Conservation (phyloP, 768 basidiomycete species). For the Agaricus subrufescens region DNA sequence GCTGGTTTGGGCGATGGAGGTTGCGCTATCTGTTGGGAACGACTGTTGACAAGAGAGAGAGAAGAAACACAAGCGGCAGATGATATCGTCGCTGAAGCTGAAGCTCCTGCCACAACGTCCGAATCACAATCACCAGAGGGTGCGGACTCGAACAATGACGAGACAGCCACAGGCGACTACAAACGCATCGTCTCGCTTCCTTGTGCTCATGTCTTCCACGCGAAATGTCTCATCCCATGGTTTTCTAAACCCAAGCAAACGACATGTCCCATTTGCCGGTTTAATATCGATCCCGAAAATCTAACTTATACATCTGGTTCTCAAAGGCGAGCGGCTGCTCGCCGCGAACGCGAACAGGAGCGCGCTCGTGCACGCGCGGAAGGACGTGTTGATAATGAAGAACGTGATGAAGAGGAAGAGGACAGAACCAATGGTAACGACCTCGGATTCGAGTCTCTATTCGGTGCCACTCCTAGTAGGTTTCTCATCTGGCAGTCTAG, state of each 20-base stretch:
- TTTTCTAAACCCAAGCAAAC: constrained; percentile 75
- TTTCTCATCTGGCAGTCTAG: background rate
- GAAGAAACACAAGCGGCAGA: background rate
- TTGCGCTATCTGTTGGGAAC: constrained; percentile 13
- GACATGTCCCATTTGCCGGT: constrained; percentile 80
- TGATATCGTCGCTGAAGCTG: background rate
- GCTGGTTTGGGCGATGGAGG: constrained; percentile 9
- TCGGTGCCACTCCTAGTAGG: constrained; percentile 1
- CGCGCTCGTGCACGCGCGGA: background rate
- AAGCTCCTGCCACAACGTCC: background rate
- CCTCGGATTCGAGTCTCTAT: background rate
- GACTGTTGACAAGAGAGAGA: constrained; percentile 1
- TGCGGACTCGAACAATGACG: background rate
- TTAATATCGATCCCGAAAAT: constrained; percentile 78
- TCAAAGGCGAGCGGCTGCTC: constrained; percentile 16
- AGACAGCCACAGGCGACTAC: background rate
- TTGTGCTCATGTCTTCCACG: constrained; percentile 80
- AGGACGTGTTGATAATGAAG: constrained; percentile 1
- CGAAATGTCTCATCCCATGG: constrained; percentile 76
- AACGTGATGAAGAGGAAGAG: background rate
- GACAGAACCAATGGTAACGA: background rate
- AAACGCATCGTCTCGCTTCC: constrained; percentile 64
- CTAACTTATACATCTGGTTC: constrained; percentile 43
- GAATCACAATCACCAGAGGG: background rate
- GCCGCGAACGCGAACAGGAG: constrained; percentile 4